Conservation (phyloP, 306 rosid genomes). For the Dalbergia oliveri region DNA sequence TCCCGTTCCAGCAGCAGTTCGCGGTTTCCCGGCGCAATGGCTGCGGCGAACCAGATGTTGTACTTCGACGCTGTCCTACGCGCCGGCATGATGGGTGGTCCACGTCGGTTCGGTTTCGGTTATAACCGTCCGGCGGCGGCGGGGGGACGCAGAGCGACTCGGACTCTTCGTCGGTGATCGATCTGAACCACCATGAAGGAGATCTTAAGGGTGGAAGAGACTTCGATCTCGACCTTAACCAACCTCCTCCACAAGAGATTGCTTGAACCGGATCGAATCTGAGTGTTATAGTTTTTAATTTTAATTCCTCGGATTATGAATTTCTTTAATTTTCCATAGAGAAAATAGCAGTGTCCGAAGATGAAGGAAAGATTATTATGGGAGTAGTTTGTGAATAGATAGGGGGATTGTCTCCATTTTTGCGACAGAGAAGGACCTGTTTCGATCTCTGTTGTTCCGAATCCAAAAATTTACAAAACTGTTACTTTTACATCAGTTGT, state of each 20-base stretch:
- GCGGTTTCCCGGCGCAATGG: conserved; percentile 41
- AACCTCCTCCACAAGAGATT: conserved; percentile 58
- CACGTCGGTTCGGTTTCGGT: conserved; percentile 47
- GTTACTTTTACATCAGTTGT: conserved; percentile 25
- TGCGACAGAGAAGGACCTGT: conserved; percentile 57
- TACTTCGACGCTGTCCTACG: conserved; percentile 61
- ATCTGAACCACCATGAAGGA: conserved; percentile 54
- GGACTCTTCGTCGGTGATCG: conserved; percentile 74
- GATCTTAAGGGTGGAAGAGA: conserved; percentile 15
- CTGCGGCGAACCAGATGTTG: conserved; percentile 50
- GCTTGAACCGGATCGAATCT: conserved; percentile 33
- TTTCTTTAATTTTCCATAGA: conserved; percentile 41
- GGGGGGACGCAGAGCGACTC: conserved; percentile 62
- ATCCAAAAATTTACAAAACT: neutral
- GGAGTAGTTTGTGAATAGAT: conserved; percentile 54
- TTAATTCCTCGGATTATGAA: conserved; percentile 28
- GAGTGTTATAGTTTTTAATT: neutral
- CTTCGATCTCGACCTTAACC: conserved; percentile 67
- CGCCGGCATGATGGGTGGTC: conserved; percentile 51
- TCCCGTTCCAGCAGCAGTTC: conserved; percentile 65
- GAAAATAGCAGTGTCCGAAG: neutral
- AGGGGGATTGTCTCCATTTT: conserved; percentile 53
- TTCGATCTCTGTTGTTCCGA: conserved; percentile 53
- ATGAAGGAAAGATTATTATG: neutral
- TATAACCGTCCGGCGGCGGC: conserved; percentile 7